These are phyloP conservation scores for Neoconidiobolus thromboides DNA, from an alignment of 371 early-diverging fungal genomes.

Conservation along the genomic window DNA sequence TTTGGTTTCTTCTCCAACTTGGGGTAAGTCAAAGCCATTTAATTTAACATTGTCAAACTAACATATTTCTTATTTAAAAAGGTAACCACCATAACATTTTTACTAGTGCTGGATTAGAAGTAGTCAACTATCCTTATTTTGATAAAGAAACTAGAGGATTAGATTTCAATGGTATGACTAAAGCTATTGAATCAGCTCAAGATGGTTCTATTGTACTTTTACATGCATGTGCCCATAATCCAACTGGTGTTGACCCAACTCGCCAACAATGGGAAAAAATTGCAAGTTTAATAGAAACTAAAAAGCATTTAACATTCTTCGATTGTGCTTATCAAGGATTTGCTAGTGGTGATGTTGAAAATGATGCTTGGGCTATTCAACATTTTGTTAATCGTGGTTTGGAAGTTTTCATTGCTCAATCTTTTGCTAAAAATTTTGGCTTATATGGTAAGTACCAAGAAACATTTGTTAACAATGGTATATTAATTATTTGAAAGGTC, in stretches of 20 bases:
- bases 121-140: slow-evolving; percentile 79
- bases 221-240: slow-evolving; percentile 92
- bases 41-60: background rate
- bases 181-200: slow-evolving; percentile 44
- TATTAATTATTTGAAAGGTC: slow-evolving; percentile 23
- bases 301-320: slow-evolving; percentile 78
- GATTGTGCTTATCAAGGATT: slow-evolving; percentile 97
- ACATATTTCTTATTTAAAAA: slow-evolving; percentile 9
- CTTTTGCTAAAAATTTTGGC: slow-evolving; percentile 94
- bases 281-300: slow-evolving; percentile 50
- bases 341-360: slow-evolving; percentile 77
- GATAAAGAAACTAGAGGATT: slow-evolving; percentile 53
- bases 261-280: slow-evolving; percentile 80
- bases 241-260: slow-evolving; percentile 91
- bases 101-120: slow-evolving; percentile 56
- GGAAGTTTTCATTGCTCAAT: slow-evolving; percentile 75
- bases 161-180: slow-evolving; percentile 54
- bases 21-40: slow-evolving; percentile 38
- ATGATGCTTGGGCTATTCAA: slow-evolving; percentile 79
- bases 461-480: background rate
- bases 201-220: slow-evolving; percentile 53
- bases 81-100: slow-evolving; percentile 86
- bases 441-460: slow-evolving; percentile 45
- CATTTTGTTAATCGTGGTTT: slow-evolving; percentile 80
- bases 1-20: slow-evolving; percentile 87